Conservation (phyloP, 2,329 filamentous ascomycete species). For the Raffaelea ambrosiae region DNA sequence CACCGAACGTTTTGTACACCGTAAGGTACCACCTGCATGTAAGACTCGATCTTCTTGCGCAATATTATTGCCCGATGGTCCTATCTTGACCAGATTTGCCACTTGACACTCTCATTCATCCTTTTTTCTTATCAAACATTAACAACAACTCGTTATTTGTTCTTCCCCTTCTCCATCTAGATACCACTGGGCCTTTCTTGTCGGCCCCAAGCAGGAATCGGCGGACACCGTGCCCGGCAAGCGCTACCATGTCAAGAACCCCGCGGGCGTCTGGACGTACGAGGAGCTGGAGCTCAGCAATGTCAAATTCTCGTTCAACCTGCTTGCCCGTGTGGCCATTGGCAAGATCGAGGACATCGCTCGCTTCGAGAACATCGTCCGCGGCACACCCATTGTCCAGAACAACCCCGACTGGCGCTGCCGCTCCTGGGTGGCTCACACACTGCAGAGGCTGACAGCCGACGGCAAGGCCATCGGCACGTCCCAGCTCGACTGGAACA, state of each 20-base stretch:
- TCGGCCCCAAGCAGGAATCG: slow-evolving; percentile 3
- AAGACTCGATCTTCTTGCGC: too few relatives aligned
- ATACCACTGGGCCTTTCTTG: slow-evolving; percentile 4
- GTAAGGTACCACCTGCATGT: too few relatives aligned
- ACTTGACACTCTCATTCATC: too few relatives aligned
- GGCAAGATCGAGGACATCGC: slow-evolving; percentile 28
- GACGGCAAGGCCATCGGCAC: slow-evolving; percentile 30
- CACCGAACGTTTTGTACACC: too few relatives aligned
- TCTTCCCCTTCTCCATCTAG: too few relatives aligned
- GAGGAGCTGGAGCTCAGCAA: slow-evolving; percentile 16
- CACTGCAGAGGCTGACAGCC: slow-evolving; percentile 20
- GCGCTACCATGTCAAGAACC: slow-evolving; percentile 25
- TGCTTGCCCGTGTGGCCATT: slow-evolving; percentile 28
- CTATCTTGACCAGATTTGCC: too few relatives aligned
- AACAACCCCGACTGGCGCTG: slow-evolving; percentile 28
- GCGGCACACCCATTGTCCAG: slow-evolving; percentile 22
- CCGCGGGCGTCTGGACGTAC: slow-evolving; percentile 16
- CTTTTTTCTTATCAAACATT: too few relatives aligned
- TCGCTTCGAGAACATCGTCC: slow-evolving; percentile 23
- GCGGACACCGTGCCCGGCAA: slow-evolving; percentile 12
- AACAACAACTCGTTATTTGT: too few relatives aligned
- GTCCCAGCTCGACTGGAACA: slow-evolving; percentile 25
- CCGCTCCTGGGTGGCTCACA: slow-evolving; percentile 28
- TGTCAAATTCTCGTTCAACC: slow-evolving; percentile 15
- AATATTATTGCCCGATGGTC: too few relatives aligned